Evolutionary conservation across 1,284 basidiomycete genomes (phyloP), one percentile per base, ranked within the genome.

Genomic region (Sphaerobolus stellatus): DNA sequence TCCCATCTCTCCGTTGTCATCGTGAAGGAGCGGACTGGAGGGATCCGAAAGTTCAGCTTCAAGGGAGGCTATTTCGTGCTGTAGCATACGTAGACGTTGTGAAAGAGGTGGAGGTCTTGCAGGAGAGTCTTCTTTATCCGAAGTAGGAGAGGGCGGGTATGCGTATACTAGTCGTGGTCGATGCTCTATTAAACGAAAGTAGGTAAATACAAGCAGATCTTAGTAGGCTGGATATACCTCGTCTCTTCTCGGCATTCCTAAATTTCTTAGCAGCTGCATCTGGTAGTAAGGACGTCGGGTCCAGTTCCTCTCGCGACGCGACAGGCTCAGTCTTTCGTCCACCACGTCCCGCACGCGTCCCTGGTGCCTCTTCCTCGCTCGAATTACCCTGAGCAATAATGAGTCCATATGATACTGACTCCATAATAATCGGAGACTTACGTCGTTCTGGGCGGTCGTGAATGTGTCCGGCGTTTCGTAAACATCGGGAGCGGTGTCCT

Each of bases 401-500:
- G 25, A 41, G 40, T 41, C 25, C 6, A 18, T 24, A 18, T 6
- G 40, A 6, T n/a, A n/a, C n/a, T 48, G 47, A 48, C 25, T 8
- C 22, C 45, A 9, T 9, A 22, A 9, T 9, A 33, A 14, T 27
- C 29, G 27, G 36, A 53, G 28, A 50, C 76, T 54, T 60, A 81
- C 82, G 54, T 74, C 73, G 34, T 72, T 69, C 52, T 78, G 74
- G 14, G 80, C 65, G 9, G 79, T 71, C 5, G 80, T 80, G 59
- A 85, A 79, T 24, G 83, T 75, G 61, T 96, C 93, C 48, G 91
- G 86, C 0, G 94, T 96, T 70, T 97, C 94, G 66, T 96, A 97
- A 34, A 96, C 82, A 68, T 97, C 94, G 40, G 84, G 90, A 1
- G 91, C 92, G 7, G 90, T 91, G 68, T 95, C 92, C 92, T 95